Conservation (phyloP, 306 rosid genomes). For the Macrotyloma uniflorum region DNA sequence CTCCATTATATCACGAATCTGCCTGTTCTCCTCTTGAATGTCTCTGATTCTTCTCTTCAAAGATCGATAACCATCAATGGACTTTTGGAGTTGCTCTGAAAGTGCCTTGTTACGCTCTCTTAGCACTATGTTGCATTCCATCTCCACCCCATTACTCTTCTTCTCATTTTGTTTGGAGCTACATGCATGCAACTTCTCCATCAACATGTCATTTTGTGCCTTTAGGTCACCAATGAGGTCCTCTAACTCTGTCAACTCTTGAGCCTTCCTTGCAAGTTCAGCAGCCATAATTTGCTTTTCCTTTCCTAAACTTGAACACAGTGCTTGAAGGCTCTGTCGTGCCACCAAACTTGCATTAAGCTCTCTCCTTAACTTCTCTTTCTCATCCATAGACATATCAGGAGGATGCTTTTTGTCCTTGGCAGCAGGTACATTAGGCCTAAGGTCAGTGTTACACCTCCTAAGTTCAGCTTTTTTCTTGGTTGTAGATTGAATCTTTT, state of each 20-base stretch:
- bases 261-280: constrained; percentile 85
- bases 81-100: constrained; percentile 66
- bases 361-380: constrained; percentile 72
- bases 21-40: constrained; percentile 56
- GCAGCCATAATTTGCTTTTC: constrained; percentile 92
- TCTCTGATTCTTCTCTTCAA: constrained; percentile 63
- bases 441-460: constrained; percentile 79
- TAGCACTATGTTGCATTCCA: constrained; percentile 54
- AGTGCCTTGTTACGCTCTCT: constrained; percentile 73
- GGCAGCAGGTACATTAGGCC: constrained; percentile 52
- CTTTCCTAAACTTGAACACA: constrained; percentile 93
- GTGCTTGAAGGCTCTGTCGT: constrained; percentile 76
- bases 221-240: constrained; percentile 71
- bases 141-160: constrained; percentile 47
- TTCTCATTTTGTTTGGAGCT: constrained; percentile 55
- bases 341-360: constrained; percentile 74
- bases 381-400: constrained; percentile 69
- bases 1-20: constrained; percentile 49
- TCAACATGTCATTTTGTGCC: constrained; percentile 71
- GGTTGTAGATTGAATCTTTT: constrained; percentile 50
- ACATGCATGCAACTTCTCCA: constrained; percentile 60
- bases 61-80: constrained; percentile 70
- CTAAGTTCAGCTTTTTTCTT: constrained; percentile 68
- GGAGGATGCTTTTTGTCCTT: constrained; percentile 53
- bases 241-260: constrained; percentile 69